Base-by-base conservation (phyloP, 345 rosid species). In the Hibiscus trionum region DNA sequence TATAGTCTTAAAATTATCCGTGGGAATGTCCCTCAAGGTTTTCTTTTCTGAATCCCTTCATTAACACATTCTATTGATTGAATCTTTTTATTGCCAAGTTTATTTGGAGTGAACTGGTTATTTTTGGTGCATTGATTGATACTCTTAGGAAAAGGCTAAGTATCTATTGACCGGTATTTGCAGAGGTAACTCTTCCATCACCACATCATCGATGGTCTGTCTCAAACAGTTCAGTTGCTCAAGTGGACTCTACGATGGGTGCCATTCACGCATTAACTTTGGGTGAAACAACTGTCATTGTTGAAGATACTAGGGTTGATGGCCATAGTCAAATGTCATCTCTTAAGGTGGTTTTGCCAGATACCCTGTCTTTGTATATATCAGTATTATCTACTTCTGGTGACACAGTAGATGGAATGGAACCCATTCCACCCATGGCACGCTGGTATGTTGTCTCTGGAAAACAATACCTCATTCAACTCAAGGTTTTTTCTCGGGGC, bases 271-370 rank as follows among this genome's bases (percentile, higher is more conserved):
- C 95, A 39, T 11, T 84, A 74, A 84, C 79, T 75, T 82, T 94
- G 77, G 98, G 98, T 67, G 81, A 74, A 80, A 86, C 97, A 68
- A 74, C 88, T 77, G 78, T 91, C 66, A 80, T 83, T 81, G 91
- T 91, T 62, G 88, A 91, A 85, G 98, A 94, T 83, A 91, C 86
- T 42, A 86, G 98, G 73, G 94, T 94, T 73, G 86, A 91, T 82
- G 96, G 91, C n/a, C 96, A 94, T 77, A 72, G 75, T 64, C 98
- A 94, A 81, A 75, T 82, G 68, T 94, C 98, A 66, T 84, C 97
- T 24, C 88, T 94, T 66, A 82, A 86, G 73, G 95, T 91, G 80
- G 97, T 88, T 76, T 50, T 83, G 73, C 97, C 98, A 44, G 93
- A 91, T 77, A 76, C 84, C 56, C 66, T 91, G 61, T 59, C 72